Evolutionary conservation across 2,329 filamentous ascomycete genomes (phyloP).

Genomic region (Colletotrichum karsti): DNA sequence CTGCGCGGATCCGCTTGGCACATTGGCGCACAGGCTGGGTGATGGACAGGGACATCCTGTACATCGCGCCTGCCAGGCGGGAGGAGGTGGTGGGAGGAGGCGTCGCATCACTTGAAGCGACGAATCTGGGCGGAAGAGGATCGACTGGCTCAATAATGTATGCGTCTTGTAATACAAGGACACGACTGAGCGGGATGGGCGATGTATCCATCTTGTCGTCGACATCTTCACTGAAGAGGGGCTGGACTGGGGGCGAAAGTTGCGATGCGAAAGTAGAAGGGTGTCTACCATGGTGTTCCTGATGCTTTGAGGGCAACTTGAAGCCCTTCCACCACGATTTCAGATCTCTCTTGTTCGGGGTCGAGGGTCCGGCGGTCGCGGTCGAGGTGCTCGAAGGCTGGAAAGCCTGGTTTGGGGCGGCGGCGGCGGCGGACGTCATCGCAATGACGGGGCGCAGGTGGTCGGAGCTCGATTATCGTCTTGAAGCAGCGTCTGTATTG

Average conservation of each 20-base stretch:
- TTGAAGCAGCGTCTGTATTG: conserved; percentile 12
- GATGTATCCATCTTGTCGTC: conserved; percentile 19
- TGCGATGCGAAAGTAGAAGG: conserved; percentile 33
- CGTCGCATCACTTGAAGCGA: conserved; percentile 31
- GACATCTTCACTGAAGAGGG: conserved; percentile 29
- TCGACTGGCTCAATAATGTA: not conserved
- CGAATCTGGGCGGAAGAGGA: not conserved
- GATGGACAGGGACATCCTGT: conserved; percentile 26
- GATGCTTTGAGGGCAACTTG: conserved; percentile 71
- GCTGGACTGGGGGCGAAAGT: conserved; percentile 1
- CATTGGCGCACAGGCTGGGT: conserved; percentile 22
- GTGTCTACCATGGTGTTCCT: conserved; percentile 66
- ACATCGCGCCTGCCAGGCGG: not conserved
- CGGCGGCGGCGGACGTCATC: conserved; percentile 39
- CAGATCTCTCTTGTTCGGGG: conserved; percentile 86
- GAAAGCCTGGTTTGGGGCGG: conserved; percentile 29
- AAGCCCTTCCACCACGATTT: conserved; percentile 98
- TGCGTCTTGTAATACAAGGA: conserved; percentile 27
- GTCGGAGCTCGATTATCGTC: conserved; percentile 26
- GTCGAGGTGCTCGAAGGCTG: conserved; percentile 26
- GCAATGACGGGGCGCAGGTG: conserved; percentile 35
- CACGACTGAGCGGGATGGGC: conserved; percentile 6
- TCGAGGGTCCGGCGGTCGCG: conserved; percentile 56
- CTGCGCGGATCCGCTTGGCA: conserved; percentile 21
- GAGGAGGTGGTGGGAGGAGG: not conserved